A percentile compares a stretch with the other conserved stretches of the same genome.
These are phyloP conservation scores for Chamaenerion angustifolium DNA, from an alignment of 345 rosid species.

Conservation along the genomic window DNA sequence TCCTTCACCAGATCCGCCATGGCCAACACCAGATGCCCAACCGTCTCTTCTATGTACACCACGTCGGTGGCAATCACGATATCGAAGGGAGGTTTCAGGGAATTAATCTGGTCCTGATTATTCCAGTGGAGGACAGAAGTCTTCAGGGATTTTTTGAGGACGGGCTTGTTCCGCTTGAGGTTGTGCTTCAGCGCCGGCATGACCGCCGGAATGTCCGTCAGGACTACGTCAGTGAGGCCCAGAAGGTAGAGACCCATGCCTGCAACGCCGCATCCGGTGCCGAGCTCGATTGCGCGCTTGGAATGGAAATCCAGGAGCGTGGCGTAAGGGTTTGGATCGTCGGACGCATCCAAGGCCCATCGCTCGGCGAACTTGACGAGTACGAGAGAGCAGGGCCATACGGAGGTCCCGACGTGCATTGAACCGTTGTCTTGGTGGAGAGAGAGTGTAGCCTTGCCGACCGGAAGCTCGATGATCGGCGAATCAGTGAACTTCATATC, in stretches of 20 bases:
- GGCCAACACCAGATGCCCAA: constrained; percentile 42
- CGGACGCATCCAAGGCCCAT: constrained; percentile 29
- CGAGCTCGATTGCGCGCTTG: constrained; percentile 62
- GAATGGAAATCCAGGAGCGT: constrained; percentile 47
- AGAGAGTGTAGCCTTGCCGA: constrained; percentile 42
- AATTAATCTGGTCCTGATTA: constrained; percentile 42
- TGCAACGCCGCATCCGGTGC: constrained; percentile 81
- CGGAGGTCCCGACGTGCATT: constrained; percentile 87
- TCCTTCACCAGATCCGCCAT: constrained; percentile 57
- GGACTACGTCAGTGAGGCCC: constrained; percentile 60
- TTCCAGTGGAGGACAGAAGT: constrained; percentile 57
- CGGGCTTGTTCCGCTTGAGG: constrained; percentile 76
- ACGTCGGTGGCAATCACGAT: constrained; percentile 73
- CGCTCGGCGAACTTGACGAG: constrained; percentile 88
- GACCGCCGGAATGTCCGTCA: constrained; percentile 77
- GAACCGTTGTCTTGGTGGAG: constrained; percentile 77
- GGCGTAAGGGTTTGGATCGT: constrained; percentile 37
- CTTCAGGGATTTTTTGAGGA: constrained; percentile 43
- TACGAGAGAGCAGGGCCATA: constrained; percentile 85
- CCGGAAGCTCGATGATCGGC: constrained; percentile 66
- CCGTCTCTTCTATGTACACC: constrained; percentile 73
- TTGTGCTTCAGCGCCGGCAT: constrained; percentile 91
- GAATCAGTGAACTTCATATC: constrained; percentile 87
- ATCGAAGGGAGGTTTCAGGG: constrained; percentile 33
- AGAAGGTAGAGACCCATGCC: constrained; percentile 76